Base-by-base conservation (phyloP, 257 asterid genomes). In the Penstemon newberryi region DNA sequence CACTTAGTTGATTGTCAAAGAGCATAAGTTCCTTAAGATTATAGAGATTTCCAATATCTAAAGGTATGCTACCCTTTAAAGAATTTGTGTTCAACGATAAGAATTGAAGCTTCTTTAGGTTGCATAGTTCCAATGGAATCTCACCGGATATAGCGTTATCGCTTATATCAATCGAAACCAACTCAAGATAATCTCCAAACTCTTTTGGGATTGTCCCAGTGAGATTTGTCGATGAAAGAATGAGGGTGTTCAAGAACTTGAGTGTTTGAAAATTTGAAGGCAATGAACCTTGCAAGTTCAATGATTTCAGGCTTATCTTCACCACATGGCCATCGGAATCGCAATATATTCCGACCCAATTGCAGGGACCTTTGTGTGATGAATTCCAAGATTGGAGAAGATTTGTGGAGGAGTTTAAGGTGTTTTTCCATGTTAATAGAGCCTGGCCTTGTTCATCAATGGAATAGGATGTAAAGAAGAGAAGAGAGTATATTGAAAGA, bases 311-410 rank as follows among this genome's bases (percentile, higher is more conserved):
- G 66, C 49, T 75, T 66, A 93, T 74, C 77, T 77, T 77, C 41
- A 79, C 88, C 10, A 93, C 95, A 50, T 79, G 61, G 66, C 86
- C 91, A 44, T 82, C 72, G 68, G 83, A 36, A 52, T 83, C 77
- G 89, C 99, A 93, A 52, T 18, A 51, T 51, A 93, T 80, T 19
- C 99, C 99, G 68, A 76, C 51, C 99, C 99, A 93, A 6, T 8
- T 56, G 82, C 99, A 93, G n/a, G 96, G 95, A 33, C 56, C 84
- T 4, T 36, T 78, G 60, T 85, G 85, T 1, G 75, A 65, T 25
- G 86, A 15, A 37, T 73, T 77, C 99, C 99, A 93, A 0, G 97
- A 80, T 25, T 49, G 36, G 11, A 93, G 83, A 44, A 67, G 73
- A 59, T 77, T 68, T 6, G 66, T 13, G 0, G 96, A 72, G 75